phyloP scores from a whole-genome alignment of 768 basidiomycete species.

The Tricholoma bakamatsutake region DNA sequence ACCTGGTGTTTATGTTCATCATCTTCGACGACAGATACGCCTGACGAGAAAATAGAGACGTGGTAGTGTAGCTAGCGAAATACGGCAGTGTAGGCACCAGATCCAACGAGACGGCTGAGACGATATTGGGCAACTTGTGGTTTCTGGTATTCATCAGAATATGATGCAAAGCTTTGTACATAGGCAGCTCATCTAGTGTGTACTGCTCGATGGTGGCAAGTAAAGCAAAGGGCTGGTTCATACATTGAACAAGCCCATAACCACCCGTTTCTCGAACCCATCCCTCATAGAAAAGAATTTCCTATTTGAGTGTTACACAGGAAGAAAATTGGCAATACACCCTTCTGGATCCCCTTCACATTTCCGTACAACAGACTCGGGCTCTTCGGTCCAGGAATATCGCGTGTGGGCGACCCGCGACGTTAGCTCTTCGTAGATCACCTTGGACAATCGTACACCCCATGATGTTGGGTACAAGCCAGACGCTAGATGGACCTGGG shows the following conservation, averaged over 20 bases:
- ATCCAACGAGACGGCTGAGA: constrained; percentile 38
- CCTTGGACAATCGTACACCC: constrained; percentile 26
- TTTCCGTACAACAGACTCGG: constrained; percentile 44
- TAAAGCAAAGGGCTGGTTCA: neutral
- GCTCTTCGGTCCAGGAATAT: constrained; percentile 48
- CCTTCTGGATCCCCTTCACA: constrained; percentile 35
- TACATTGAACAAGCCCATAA: constrained; percentile 34
- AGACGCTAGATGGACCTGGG: no score
- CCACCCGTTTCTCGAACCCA: constrained; percentile 13
- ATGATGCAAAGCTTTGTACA: constrained; percentile 51
- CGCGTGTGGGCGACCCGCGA: constrained; percentile 44
- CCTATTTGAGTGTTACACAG: constrained; percentile 21
- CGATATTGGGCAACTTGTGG: constrained; percentile 32
- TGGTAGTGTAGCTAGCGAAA: neutral
- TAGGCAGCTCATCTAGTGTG: neutral
- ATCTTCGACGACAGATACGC: constrained; percentile 45
- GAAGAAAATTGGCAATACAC: constrained; percentile 20
- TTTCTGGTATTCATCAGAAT: constrained; percentile 58
- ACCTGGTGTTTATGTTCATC: constrained; percentile 46
- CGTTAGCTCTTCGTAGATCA: constrained; percentile 27
- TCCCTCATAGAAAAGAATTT: constrained; percentile 18
- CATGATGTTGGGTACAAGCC: no score
- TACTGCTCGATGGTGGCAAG: neutral
- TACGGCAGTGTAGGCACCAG: constrained; percentile 18
- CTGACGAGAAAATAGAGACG: constrained; percentile 20